Base-by-base conservation (phyloP, 176 grass and related monocot species). In the Juncus inflexus region DNA sequence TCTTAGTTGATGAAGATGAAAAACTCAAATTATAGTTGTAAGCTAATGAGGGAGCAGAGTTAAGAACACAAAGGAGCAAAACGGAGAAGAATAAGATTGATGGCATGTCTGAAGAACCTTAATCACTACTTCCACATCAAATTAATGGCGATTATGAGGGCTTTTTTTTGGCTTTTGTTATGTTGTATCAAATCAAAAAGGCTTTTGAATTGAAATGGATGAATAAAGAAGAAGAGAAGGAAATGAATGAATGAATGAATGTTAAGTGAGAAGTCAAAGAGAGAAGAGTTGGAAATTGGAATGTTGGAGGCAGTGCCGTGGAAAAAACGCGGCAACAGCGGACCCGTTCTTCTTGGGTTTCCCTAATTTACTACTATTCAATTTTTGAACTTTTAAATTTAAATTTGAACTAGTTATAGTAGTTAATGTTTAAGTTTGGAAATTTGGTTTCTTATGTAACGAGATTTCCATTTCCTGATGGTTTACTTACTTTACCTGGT, bases 271-370 rank as follows among this genome's bases (percentile, higher is more conserved):
- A 64, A 42, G 37, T 51, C 61, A 5, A 58, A 67, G 60, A 4
- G 79, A 37, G 1, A 37, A 56, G 16, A 40, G 49, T 50, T 40
- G 73, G 43, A 65, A 76, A 40, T 71, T 71, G 55, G 68, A 78
- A 89, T 84, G 77, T 81, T 62, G 70, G 74, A 61, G 71, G 42
- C 6, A 73, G 52, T 64, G 81, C 72, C 72, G 54, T 84, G 67
- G 73, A 50, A 85, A 85, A 86, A 78, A 90, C 87, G 77, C 87
- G 83, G 87, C 53, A 79, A 78, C 65, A 62, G 68, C 70, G 55
- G 43, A 66, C 63, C 37, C 9, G 9, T 66, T 66, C 11, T 14
- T 66, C 11, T 14, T 66, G 19, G 19, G 7, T 39, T 66, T 65
- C 38, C 14, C 40, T 65, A 7, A 42, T 36, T 39, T 65, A 62